Evolutionary conservation across 805 yeast genomes (phyloP).

Genomic region (Ogataea glucozyma): DNA sequence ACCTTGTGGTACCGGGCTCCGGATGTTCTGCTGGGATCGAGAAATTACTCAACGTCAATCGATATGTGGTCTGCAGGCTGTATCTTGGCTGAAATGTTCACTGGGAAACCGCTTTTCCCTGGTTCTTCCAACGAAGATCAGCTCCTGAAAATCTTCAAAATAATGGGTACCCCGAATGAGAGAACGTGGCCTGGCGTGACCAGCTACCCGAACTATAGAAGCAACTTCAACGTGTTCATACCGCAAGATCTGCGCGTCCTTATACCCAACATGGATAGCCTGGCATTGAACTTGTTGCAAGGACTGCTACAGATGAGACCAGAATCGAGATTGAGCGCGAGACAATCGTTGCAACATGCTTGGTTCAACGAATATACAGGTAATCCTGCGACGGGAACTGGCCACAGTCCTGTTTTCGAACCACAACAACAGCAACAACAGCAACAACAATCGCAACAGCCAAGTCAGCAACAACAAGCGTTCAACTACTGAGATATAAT

Average conservation of each 20-base stretch:
- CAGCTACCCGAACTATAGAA: constrained; percentile 80
- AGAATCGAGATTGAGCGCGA: constrained; percentile 58
- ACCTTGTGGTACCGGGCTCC: constrained; percentile 99
- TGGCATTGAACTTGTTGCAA: constrained; percentile 67
- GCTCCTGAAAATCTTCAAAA: constrained; percentile 82
- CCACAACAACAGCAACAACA: constrained; percentile 7
- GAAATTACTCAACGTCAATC: constrained; percentile 94
- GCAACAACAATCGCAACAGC: constrained; percentile 11
- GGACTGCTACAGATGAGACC: constrained; percentile 62
- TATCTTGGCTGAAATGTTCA: constrained; percentile 96
- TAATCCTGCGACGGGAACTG: constrained; percentile 11
- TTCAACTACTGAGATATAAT: constrained; percentile 8
- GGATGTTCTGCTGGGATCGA: constrained; percentile 90
- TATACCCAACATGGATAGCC: constrained; percentile 66
- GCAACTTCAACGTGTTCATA: constrained; percentile 80
- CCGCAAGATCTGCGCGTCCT: constrained; percentile 80
- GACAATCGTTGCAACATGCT: constrained; percentile 66
- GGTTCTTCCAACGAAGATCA: constrained; percentile 97
- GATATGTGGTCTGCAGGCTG: constrained; percentile 99
- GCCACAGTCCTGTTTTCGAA: constrained; percentile 4
- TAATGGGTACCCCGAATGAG: constrained; percentile 97
- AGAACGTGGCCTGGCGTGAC: constrained; percentile 97
- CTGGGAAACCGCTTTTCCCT: constrained; percentile 96
- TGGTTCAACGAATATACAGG: constrained; percentile 76
- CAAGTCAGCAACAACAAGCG: constrained; percentile 15